Percentiles rank a stretch among this genome's conserved stretches.
Conservation (phyloP, 1,139 yeast genomes). For the Diutina mesorugosa region DNA sequence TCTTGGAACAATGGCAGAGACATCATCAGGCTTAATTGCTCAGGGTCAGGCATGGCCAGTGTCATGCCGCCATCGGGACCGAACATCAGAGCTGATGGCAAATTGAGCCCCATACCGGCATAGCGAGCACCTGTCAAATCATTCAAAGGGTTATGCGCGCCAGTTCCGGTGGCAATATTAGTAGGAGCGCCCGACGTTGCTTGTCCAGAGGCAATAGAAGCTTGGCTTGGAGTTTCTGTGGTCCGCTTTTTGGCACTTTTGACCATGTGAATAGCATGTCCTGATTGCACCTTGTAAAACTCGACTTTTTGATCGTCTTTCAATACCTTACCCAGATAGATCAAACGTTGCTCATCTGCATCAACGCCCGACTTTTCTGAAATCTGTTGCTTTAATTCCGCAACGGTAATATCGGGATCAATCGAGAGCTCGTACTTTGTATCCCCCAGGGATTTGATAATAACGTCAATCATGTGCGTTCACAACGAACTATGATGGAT, state of each 20-base stretch:
- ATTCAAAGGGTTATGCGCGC: conserved; percentile 81
- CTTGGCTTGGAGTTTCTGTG: conserved; percentile 10
- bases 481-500: background rate
- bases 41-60: conserved; percentile 56
- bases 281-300: conserved; percentile 69
- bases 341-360: conserved; percentile 68
- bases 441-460: conserved; percentile 56
- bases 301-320: conserved; percentile 70
- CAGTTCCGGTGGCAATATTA: conserved; percentile 78
- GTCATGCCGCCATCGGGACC: conserved; percentile 91
- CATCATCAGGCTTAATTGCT: conserved; percentile 62
- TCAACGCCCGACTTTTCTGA: conserved; percentile 52
- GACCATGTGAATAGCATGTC: conserved; percentile 83
- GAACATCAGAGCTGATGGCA: conserved; percentile 82
- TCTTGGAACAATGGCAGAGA: conserved; percentile 72
- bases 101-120: conserved; percentile 70
- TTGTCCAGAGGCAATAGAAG: conserved; percentile 9
- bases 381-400: conserved; percentile 56
- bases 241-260: conserved; percentile 36
- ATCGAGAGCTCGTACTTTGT: conserved; percentile 60
- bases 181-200: conserved; percentile 39
- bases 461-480: conserved; percentile 7
- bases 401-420: conserved; percentile 41
- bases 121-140: conserved; percentile 91
- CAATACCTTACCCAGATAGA: conserved; percentile 87